Conservation (phyloP, 2,329 filamentous ascomycete genomes). For the Fusarium sp. region DNA sequence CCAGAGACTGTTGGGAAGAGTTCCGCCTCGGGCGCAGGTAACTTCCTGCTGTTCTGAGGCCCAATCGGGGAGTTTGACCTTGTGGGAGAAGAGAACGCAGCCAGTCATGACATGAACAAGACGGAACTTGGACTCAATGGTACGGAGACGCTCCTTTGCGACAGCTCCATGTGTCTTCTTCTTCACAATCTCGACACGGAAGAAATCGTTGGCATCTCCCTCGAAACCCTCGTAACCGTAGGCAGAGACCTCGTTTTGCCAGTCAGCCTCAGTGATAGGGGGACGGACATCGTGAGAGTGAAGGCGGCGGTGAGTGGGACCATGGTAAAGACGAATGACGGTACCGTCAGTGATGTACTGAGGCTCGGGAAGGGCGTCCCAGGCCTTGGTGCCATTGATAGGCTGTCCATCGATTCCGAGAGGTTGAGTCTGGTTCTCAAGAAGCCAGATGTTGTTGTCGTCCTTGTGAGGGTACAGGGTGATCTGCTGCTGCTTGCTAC, state of each 20-base stretch:
- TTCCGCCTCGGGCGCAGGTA: constrained; percentile 93
- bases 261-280: constrained; percentile 87
- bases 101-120: constrained; percentile 97
- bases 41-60: constrained; percentile 98
- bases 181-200: constrained; percentile 95
- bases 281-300: constrained; percentile 96
- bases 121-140: constrained; percentile 96
- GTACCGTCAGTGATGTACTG: constrained; percentile 82
- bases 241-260: constrained; percentile 96
- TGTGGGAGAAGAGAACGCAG: constrained; percentile 96
- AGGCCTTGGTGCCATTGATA: constrained; percentile 84
- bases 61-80: constrained; percentile 98
- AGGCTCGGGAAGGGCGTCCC: constrained; percentile 78
- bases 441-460: constrained; percentile 93
- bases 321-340: constrained; percentile 85
- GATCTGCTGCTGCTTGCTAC: constrained; percentile 98
- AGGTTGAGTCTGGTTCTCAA: constrained; percentile 97
- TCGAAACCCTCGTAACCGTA: constrained; percentile 98
- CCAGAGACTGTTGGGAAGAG: constrained; percentile 96
- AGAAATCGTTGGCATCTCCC: constrained; percentile 95
- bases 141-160: constrained; percentile 87
- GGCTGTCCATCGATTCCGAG: constrained; percentile 79
- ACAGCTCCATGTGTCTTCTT: constrained; percentile 81
- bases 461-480: constrained; percentile 99
- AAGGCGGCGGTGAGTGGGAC: constrained; percentile 85